phyloP scores from a whole-genome alignment of 768 basidiomycete species.

The Neoboletus brunneissimus region DNA sequence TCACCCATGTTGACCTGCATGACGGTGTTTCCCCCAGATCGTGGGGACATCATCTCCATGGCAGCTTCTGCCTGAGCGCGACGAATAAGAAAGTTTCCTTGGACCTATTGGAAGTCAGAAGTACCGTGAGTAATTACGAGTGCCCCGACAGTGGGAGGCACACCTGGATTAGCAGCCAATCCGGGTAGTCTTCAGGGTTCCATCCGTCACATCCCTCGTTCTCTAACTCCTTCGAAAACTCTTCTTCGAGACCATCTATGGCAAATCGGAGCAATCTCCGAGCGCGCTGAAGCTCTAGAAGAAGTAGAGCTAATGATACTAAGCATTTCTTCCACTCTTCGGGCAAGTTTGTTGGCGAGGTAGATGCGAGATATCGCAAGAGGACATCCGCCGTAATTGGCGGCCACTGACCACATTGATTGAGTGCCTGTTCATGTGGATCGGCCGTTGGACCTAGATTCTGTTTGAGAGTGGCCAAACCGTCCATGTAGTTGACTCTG shows the following conservation, averaged over 20 bases:
- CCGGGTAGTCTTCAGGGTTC: conserved; percentile 22
- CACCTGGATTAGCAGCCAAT: conserved; percentile 46
- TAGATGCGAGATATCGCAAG: background rate
- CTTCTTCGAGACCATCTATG: conserved; percentile 20
- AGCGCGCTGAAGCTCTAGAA: conserved; percentile 14
- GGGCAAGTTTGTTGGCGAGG: conserved; percentile 5
- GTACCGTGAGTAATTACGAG: accelerated
- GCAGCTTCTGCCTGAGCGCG: conserved; percentile 39
- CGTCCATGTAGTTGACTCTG: background rate
- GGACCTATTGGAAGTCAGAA: conserved; percentile 31
- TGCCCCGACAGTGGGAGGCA: background rate
- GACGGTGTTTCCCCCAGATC: conserved; percentile 31
- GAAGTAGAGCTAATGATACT: conserved; percentile 23
- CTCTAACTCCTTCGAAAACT: conserved; percentile 26
- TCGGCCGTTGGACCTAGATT: conserved; percentile 10
- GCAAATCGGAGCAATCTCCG: conserved; percentile 15
- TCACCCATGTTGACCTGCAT: conserved; percentile 57
- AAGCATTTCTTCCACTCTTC: conserved; percentile 30
- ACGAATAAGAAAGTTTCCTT: conserved; percentile 18
- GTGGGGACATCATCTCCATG: conserved; percentile 43
- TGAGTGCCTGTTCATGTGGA: conserved; percentile 3
- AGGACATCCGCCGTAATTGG: conserved; percentile 5
- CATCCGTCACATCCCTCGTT: conserved; percentile 18
- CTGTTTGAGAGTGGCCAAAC: background rate
- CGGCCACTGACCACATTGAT: conserved; percentile 32